Evolutionary conservation across 1,284 basidiomycete genomes (phyloP), one percentile per base, ranked within the genome.

Genomic region (Pholiota adiposa): DNA sequence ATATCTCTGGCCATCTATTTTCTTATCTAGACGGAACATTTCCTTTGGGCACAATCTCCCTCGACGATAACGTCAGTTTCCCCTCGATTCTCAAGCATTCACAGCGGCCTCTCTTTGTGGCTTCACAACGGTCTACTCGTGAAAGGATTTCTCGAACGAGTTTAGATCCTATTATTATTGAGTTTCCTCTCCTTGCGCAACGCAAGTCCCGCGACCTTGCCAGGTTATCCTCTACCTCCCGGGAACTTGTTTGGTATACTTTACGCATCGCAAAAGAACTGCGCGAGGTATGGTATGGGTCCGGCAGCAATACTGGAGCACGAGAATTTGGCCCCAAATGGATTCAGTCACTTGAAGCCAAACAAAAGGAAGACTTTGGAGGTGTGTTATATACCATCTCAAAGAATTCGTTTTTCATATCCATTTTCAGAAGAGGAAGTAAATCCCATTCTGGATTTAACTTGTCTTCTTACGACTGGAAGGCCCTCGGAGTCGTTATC

Each of bases 11-110:
- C 5, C 70, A 72, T 60, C 70, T 91, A 50, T 81, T 87, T 69
- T 82, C 76, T 65, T 93, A 86, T 72, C 76, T 95, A 51, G 93
- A 96, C 68, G 94, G 94, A 23, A 85, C 85, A 60, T 94, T 91
- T 73, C 84, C 89, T 48, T 79, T 96, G 33, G 94, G 94, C 36
- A 77, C 82, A 34, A 72, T 90, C 43, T 69, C 66, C 40, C 63
- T 84, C 38, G 79, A 77, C 40, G 64, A 64, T 53, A 70, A 73
- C 34, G 71, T 74, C 25, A 68, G 74, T 40, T 75, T 81, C 41
- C 63, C 69, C n/a, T 81, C 82, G 3, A 65, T 89, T 38, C 77
- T 79, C 72, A 88, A 86, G 68, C 74, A 82, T 61, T 77, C 79
- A 38, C 70, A 72, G 54, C 68, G 70, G 14, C 78, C 83, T 27